Evolutionary conservation across 148 eudicot genomes (phyloP).

Genomic region (Pharnaceum exiguum): DNA sequence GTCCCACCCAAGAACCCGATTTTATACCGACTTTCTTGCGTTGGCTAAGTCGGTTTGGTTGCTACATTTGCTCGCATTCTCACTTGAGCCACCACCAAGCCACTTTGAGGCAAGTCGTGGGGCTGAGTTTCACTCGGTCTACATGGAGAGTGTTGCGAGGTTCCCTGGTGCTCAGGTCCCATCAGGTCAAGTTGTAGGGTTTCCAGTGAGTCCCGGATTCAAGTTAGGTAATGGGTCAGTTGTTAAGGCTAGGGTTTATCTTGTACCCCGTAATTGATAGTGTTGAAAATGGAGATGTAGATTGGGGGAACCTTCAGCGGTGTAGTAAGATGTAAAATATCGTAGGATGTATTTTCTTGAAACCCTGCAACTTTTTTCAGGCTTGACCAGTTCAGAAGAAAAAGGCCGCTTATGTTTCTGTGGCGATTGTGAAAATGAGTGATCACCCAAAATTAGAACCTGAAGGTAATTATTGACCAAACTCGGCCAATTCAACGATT

Average conservation of each 20-base stretch:
- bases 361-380: neutral
- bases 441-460: too few species aligned
- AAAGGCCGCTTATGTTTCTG: neutral
- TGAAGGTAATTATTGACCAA: too few species aligned
- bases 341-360: too few species aligned
- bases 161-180: conserved; percentile 44
- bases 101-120: conserved; percentile 89
- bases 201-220: conserved; percentile 89
- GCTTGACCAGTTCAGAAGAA: neutral
- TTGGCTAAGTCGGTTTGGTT: conserved; percentile 90
- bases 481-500: too few species aligned
- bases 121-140: conserved; percentile 67
- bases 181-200: conserved; percentile 59
- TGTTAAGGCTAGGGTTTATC: conserved; percentile 74
- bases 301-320: neutral
- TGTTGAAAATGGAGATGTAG: neutral
- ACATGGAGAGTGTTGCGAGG: conserved; percentile 87
- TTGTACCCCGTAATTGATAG: conserved; percentile 49
- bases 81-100: conserved; percentile 83
- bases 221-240: conserved; percentile 73
- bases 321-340: conserved; percentile 4
- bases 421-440: too few species aligned
- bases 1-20: conserved; percentile 74
- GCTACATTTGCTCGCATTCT: conserved; percentile 87
- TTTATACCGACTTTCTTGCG: conserved; percentile 69